Evolutionary conservation across 2,329 filamentous ascomycete species (phyloP), one percentile per base, ranked within the genome.

Genomic region (Diaporthe sp.): DNA sequence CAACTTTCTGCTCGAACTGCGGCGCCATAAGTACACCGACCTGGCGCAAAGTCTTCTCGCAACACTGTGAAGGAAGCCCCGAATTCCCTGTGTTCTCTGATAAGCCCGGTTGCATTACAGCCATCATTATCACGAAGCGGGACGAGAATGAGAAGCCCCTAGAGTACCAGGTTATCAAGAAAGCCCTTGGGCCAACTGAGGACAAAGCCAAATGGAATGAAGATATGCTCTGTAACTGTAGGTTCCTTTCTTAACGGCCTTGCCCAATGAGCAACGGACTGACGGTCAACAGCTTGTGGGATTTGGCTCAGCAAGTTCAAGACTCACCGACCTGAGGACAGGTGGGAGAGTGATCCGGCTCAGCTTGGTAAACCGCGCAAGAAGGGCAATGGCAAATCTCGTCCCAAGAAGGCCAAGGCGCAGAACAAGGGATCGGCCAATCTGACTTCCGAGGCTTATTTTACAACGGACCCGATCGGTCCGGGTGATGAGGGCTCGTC

Each of bases 1-100:
- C 97, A 0, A 93, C 93, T 1, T 98, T 93, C 80, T 99, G 97
- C 82, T 91, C 91, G 76, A 98, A 98, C 79, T 99, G 97, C 79
- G 97, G 97, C 8, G 94, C 95, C 9, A 97, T 99, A 73, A 94
- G 98, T 79, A 99, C 97, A 0, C 94, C 96, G 0, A 98, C 96
- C 0, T 99, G 97, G 97, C 92, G 97, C 75, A 97, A 96, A 80
- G 94, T 97, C 17, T 98, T 93, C 88, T 92, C 92, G n/a, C 94
- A 95, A 79, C 88, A 94, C 10, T 88, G 92, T 59, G 86, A 90
- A 22, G 95, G 94, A 1, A 88, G 88, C 42, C 94, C 95, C 0
- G 88, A 90, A 4, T 90, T 92, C 75, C 88, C 94, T 61, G 91
- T 94, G 74, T 91, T 93, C 71, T 94, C 92, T 0, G 92, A 94